Evolutionary conservation across 2,329 filamentous ascomycete species (phyloP).

Genomic region (Fusarium sp.): DNA sequence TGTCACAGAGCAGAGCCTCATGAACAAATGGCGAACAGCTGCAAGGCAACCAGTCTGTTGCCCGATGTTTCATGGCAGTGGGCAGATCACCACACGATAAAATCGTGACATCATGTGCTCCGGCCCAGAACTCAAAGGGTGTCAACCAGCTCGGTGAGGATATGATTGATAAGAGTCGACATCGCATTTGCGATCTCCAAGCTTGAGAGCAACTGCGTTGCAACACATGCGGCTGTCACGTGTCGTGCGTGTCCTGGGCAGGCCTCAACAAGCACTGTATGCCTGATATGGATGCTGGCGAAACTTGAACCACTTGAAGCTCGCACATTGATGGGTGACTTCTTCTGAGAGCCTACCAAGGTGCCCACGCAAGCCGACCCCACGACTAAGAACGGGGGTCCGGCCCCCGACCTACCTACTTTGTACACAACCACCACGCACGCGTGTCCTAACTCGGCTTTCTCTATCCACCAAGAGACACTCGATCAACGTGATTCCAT

Average conservation of each 20-base stretch:
- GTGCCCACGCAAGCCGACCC: no score
- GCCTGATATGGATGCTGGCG: background rate
- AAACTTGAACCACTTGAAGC: background rate
- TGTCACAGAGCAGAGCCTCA: background rate
- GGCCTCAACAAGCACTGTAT: background rate
- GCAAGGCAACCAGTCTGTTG: background rate
- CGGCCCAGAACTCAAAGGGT: background rate
- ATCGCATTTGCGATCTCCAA: background rate
- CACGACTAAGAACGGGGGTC: no score
- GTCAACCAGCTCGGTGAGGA: background rate
- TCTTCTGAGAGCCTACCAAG: no score
- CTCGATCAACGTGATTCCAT: background rate
- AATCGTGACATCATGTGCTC: background rate
- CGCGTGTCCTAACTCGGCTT: background rate
- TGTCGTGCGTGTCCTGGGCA: background rate
- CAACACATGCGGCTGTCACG: background rate
- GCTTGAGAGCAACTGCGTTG: background rate
- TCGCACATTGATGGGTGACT: no score
- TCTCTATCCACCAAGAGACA: background rate
- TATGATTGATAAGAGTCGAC: background rate
- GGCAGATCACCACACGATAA: background rate
- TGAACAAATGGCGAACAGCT: background rate
- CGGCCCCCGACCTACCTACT: background rate
- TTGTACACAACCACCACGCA: background rate
- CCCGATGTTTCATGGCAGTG: background rate